phyloP scores from a whole-genome alignment of 1,284 basidiomycete species.

The Tetrapyrgos nigripes region DNA sequence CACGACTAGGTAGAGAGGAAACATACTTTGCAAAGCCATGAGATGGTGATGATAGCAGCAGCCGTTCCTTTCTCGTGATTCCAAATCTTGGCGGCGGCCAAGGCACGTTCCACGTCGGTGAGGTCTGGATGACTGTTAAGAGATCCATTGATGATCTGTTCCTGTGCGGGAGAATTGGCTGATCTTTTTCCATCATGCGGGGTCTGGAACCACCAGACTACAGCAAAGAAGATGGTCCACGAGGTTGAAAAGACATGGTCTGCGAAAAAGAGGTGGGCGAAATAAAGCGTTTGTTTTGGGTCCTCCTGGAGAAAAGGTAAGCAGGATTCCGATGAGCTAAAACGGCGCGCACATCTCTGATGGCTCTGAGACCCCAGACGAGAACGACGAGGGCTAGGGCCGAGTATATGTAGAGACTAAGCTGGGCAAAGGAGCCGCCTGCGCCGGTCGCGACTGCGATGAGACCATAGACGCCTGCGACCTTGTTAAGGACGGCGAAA shows the following conservation, averaged over 20 bases:
- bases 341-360: constrained; percentile 69
- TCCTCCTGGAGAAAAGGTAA: constrained; percentile 70
- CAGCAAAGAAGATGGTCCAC: constrained; percentile 91
- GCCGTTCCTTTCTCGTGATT: constrained; percentile 88
- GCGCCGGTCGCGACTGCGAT: constrained; percentile 88
- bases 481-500: constrained; percentile 97
- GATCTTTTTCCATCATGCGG: constrained; percentile 88
- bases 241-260: constrained; percentile 94
- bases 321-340: constrained; percentile 13
- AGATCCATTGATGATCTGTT: constrained; percentile 75
- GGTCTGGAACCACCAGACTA: constrained; percentile 89
- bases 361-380: constrained; percentile 87
- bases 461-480: constrained; percentile 96
- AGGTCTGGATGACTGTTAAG: constrained; percentile 54
- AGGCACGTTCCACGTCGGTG: constrained; percentile 67
- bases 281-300: constrained; percentile 82
- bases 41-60: constrained; percentile 76
- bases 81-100: constrained; percentile 86
- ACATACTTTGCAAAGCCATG: constrained; percentile 91
- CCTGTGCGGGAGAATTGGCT: constrained; percentile 85
- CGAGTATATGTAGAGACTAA: constrained; percentile 94
- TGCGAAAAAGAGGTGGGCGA: constrained; percentile 91
- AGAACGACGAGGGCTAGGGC: constrained; percentile 83
- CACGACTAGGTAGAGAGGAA: not conserved
- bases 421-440: constrained; percentile 89